Evolutionary conservation across 2,329 filamentous ascomycete species (phyloP), one percentile per base, ranked within the genome.

Genomic region (Coniochaeta hoffmannii): DNA sequence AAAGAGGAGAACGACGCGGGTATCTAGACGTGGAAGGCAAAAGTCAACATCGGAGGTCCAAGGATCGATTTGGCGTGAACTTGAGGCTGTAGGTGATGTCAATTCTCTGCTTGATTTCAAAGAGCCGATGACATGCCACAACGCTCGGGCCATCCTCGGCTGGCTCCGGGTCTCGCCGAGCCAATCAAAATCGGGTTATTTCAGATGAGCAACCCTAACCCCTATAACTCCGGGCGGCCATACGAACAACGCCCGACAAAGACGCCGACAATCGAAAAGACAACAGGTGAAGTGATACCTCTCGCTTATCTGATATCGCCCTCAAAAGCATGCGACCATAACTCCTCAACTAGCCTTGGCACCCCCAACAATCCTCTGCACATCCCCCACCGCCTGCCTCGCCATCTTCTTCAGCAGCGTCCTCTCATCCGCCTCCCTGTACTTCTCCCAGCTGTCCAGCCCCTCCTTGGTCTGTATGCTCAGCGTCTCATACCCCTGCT

Each of bases 401-500:
- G 90, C 89, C 71, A 93, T 86, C 73, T 88, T 90, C 79, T 99
- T 99, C 69, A 99, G 71, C 63, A 94, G 75, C 6, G 80, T 81
- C 72, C 90, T 88, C 75, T 91, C 87, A 61, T 96, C 90, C 2
- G 88, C 88, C 74, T 97, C 94, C 14, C 93, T 79, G 69, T 89
- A 97, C 66, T 79, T 83, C 61, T 90, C 89, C 89, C 90, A 96
- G 35, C 85, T 83, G 68, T 93, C 92, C 62, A 96, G 69, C 0
- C 89, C 92, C 66, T 96, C 92, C 64, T 87, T 90, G 0, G 90
- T 85, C 71, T 95, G 89, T 55, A 99, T 95, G 60, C 88, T 93
- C 64, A 99, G 72, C 34, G 92, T 96, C 70, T 97, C 93, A 66
- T 97, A 97, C 0, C 94, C 94, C 69, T 95, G 88, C 73, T 96